These are phyloP conservation scores for Cryptococcus jaspeensis DNA, from an alignment of 1,284 basidiomycete species.

Conservation along the genomic window DNA sequence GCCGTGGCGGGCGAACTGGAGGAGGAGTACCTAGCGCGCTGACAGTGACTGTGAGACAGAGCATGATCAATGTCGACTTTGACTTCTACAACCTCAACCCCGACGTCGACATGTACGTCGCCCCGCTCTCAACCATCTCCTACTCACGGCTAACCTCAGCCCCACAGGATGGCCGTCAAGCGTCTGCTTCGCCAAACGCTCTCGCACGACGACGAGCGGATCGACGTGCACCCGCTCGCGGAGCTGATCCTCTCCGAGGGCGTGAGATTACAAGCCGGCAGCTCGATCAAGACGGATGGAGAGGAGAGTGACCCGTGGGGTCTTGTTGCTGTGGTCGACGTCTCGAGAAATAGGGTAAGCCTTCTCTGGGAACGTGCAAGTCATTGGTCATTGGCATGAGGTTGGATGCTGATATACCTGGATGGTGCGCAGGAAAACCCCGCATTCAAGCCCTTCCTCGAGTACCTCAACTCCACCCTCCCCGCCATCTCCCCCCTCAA, in stretches of 20 bases:
- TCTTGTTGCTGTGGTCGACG: constrained; percentile 75
- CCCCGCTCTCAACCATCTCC: not conserved
- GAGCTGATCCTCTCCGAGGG: constrained; percentile 67
- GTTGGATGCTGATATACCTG: too few species aligned
- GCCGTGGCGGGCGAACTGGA: not conserved
- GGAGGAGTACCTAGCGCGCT: not conserved
- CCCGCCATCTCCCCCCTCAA: constrained; percentile 8
- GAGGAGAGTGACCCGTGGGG: constrained; percentile 84
- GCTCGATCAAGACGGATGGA: constrained; percentile 88
- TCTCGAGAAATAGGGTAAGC: constrained; percentile 70
- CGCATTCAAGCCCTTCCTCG: constrained; percentile 67
- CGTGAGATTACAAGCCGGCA: constrained; percentile 60
- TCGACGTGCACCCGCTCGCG: constrained; percentile 69
- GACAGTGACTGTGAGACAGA: constrained; percentile 44
- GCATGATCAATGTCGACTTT: constrained; percentile 79
- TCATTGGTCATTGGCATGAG: not conserved
- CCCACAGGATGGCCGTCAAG: constrained; percentile 66
- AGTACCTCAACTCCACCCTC: constrained; percentile 61
- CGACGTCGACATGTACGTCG: constrained; percentile 65
- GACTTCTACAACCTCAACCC: constrained; percentile 86
- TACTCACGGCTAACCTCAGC: not conserved
- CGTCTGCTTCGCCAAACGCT: constrained; percentile 76
- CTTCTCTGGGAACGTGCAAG: not conserved
- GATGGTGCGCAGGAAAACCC: constrained; percentile 57
- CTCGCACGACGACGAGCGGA: constrained; percentile 69